phyloP scores from a whole-genome alignment of 1,284 basidiomycete genomes.

The Ganoderma resinaceum region DNA sequence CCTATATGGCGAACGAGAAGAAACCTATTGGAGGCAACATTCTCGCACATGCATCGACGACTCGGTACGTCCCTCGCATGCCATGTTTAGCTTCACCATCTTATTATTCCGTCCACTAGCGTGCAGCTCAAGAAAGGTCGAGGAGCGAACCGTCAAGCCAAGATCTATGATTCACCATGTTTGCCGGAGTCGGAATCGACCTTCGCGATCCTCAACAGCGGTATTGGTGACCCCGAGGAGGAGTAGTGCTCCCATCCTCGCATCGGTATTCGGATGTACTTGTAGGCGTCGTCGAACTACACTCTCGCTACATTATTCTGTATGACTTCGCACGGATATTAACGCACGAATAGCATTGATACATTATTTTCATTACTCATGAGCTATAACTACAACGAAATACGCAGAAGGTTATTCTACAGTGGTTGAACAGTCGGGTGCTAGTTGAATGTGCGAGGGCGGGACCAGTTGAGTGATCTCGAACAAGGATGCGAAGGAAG shows the following conservation, averaged over 20 bases:
- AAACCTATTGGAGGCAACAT: slow-evolving; percentile 99
- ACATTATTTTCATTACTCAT: slow-evolving; percentile 20
- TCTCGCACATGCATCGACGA: slow-evolving; percentile 95
- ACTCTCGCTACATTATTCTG: slow-evolving; percentile 11
- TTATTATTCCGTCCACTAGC: slow-evolving; percentile 45
- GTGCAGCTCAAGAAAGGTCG: slow-evolving; percentile 94
- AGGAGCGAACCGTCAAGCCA: slow-evolving; percentile 93
- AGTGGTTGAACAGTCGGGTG: slow-evolving; percentile 29
- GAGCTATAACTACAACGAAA: slow-evolving; percentile 27
- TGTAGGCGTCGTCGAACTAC: slow-evolving; percentile 3
- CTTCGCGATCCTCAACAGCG: slow-evolving; percentile 91
- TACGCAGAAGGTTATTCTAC: slow-evolving; percentile 29
- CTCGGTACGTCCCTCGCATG: slow-evolving; percentile 58
- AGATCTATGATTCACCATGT: slow-evolving; percentile 98
- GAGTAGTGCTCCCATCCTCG: slow-evolving; percentile 51
- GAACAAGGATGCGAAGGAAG: slow-evolving; percentile 24
- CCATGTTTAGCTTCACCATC: neutral
- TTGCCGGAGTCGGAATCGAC: slow-evolving; percentile 96
- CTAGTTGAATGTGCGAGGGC: slow-evolving; percentile 42
- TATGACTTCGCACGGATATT: slow-evolving; percentile 13
- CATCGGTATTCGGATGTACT: slow-evolving; percentile 8
- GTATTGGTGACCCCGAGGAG: slow-evolving; percentile 93
- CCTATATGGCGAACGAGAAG: slow-evolving; percentile 91
- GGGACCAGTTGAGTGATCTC: slow-evolving; percentile 48
- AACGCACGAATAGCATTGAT: slow-evolving; percentile 14